These are phyloP conservation scores for Volvox africanus DNA, from an alignment of 139 green algal species.

Conservation along the genomic window DNA sequence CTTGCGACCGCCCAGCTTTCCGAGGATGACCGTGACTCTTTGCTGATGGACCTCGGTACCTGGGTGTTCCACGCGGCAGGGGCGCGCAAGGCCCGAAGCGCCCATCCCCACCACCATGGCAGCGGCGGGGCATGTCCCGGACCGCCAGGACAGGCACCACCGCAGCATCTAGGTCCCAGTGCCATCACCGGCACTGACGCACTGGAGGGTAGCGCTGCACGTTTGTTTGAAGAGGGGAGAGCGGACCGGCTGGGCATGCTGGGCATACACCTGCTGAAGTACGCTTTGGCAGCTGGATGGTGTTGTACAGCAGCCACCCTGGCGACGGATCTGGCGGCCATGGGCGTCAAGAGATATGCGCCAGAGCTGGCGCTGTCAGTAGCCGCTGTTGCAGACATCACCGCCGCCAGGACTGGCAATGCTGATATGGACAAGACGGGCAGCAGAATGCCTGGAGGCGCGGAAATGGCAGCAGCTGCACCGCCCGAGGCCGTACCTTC, in stretches of 20 bases:
- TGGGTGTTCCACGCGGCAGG: constrained; percentile 15
- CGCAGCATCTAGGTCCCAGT: too few species aligned
- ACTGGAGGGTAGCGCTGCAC: not conserved
- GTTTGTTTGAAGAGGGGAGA: not conserved
- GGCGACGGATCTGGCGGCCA: not conserved
- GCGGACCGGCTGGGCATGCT: not conserved
- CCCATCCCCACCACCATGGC: not conserved
- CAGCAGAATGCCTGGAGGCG: too few species aligned
- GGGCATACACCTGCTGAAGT: constrained; percentile 25
- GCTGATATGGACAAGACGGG: too few species aligned
- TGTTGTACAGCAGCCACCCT: not conserved
- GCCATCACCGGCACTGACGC: not conserved
- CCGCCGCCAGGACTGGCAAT: too few species aligned
- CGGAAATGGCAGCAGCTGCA: not conserved
- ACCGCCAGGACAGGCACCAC: not conserved
- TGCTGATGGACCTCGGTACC: constrained; percentile 33
- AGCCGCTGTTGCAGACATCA: too few species aligned
- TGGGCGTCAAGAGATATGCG: not conserved
- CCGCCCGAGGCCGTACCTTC: too few species aligned
- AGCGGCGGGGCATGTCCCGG: not conserved
- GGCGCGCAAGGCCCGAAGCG: not conserved
- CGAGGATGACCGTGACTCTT: not conserved
- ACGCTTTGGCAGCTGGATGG: not conserved
- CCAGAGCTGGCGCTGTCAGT: not conserved
- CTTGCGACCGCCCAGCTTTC: not conserved